Percentiles rank a stretch among this genome's conserved stretches.
These are phyloP conservation scores for Globomyces pollinis-pini DNA, from an alignment of 192 early-diverging fungal genomes.

Conservation along the genomic window DNA sequence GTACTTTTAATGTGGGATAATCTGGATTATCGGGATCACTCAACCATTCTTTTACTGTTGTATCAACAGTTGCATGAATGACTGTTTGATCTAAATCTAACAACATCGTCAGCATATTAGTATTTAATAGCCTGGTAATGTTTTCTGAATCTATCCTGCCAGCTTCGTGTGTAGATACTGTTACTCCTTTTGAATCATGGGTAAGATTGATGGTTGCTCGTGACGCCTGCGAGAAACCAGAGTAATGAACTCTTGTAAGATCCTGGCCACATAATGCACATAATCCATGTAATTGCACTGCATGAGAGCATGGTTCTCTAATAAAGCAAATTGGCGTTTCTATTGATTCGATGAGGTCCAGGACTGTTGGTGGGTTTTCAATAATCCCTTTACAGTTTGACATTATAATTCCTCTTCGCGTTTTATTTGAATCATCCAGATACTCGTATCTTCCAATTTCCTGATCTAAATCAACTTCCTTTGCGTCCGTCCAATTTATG, in stretches of 20 bases:
- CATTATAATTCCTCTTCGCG: no score
- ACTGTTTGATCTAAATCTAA: slow-evolving; percentile 98
- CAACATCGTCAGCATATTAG: slow-evolving; percentile 75
- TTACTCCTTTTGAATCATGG: slow-evolving; percentile 63
- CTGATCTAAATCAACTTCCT: no score
- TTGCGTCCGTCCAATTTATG: no score
- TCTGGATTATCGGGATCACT: slow-evolving; percentile 51
- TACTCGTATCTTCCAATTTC: no score
- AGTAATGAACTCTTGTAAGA: slow-evolving; percentile 30
- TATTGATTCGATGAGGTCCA: no score
- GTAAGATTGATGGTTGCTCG: slow-evolving; percentile 71
- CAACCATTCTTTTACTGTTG: slow-evolving; percentile 68
- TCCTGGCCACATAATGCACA: slow-evolving; percentile 79
- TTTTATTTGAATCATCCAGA: no score
- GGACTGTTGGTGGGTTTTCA: not conserved
- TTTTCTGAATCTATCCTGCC: slow-evolving; percentile 63
- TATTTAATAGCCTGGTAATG: slow-evolving; percentile 51
- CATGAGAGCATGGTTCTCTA: slow-evolving; percentile 62
- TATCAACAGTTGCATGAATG: slow-evolving; percentile 83
- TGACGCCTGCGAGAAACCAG: slow-evolving; percentile 41
- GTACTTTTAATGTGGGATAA: slow-evolving; percentile 32
- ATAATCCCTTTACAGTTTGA: not conserved
- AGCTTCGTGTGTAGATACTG: slow-evolving; percentile 50
- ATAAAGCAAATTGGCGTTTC: slow-evolving; percentile 26
- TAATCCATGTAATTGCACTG: slow-evolving; percentile 64